Percentiles rank a stretch among this genome's conserved stretches.
Conservation (phyloP, 1,284 basidiomycete genomes). For the Boletus nobilissimus region DNA sequence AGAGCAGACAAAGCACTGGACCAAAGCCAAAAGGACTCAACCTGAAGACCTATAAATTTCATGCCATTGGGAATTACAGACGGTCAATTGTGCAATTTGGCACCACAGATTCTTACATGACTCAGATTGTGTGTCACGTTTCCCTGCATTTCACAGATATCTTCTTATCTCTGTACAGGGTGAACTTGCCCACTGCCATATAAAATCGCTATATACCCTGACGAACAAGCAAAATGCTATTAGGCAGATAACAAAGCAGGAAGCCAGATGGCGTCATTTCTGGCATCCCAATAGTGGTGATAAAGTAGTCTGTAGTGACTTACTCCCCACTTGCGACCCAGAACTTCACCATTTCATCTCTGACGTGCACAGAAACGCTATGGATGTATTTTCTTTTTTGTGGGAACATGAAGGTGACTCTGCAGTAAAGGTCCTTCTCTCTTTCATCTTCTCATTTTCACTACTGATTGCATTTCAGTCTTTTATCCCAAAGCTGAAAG, state of each 20-base stretch:
- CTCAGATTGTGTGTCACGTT: slow-evolving; percentile 25
- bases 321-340: not conserved
- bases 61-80: slow-evolving; percentile 50
- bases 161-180: too few species aligned
- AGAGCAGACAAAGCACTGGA: not conserved
- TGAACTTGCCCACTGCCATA: slow-evolving; percentile 46
- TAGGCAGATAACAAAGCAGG: slow-evolving; percentile 39
- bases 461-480: slow-evolving; percentile 5
- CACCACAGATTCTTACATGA: slow-evolving; percentile 1
- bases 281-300: too few species aligned
- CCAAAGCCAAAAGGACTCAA: slow-evolving; percentile 19
- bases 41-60: slow-evolving; percentile 43
- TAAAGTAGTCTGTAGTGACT: too few species aligned
- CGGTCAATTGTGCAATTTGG: slow-evolving; percentile 41
- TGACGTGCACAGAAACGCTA: not conserved
- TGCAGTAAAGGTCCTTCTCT: slow-evolving; percentile 17
- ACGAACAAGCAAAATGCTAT: slow-evolving; percentile 44
- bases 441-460: not conserved
- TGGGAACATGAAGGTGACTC: slow-evolving; percentile 6
- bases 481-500: slow-evolving; percentile 19
- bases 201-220: slow-evolving; percentile 44
- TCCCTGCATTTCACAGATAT: too few species aligned
- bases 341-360: slow-evolving; percentile 23
- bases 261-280: slow-evolving; percentile 17
- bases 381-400: slow-evolving; percentile 15